Percentiles rank a stretch among this genome's conserved stretches.
Conservation (phyloP, 176 grass and related monocot species). For the Phoenix roebelenii region DNA sequence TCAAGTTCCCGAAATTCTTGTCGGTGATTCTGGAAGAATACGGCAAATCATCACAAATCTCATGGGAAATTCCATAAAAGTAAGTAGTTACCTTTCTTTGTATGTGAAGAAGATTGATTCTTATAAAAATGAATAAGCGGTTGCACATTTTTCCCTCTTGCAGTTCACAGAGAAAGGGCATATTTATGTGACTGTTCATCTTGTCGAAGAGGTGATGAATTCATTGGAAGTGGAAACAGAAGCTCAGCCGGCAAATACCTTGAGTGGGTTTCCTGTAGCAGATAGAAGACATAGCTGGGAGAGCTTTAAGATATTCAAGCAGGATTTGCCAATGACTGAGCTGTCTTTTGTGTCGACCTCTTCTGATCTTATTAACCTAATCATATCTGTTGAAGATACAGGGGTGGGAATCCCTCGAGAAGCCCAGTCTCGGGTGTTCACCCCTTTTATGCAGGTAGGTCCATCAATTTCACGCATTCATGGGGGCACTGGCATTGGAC, state of each 20-base stretch:
- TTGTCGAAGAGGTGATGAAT: constrained; percentile 51
- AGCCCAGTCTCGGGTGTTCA: constrained; percentile 81
- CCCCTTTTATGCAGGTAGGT: constrained; percentile 90
- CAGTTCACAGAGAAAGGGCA: constrained; percentile 95
- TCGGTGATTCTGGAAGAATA: constrained; percentile 80
- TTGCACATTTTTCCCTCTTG: constrained; percentile 26
- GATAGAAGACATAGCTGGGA: constrained; percentile 62
- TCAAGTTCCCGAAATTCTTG: constrained; percentile 72
- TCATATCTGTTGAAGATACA: constrained; percentile 98
- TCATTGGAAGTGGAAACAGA: constrained; percentile 46
- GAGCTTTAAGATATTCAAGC: constrained; percentile 43
- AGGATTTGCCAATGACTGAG: constrained; percentile 40
- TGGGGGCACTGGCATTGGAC: constrained; percentile 90
- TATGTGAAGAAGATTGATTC: background rate
- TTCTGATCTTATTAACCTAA: constrained; percentile 62
- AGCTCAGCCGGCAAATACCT: constrained; percentile 38
- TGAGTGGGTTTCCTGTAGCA: constrained; percentile 61
- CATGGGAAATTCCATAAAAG: constrained; percentile 93
- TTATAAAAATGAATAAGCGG: constrained; percentile 12
- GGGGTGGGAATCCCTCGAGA: constrained; percentile 81
- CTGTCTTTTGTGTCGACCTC: constrained; percentile 27
- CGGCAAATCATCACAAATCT: constrained; percentile 99
- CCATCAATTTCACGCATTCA: constrained; percentile 92
- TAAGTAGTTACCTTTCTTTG: constrained; percentile 29
- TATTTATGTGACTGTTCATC: constrained; percentile 94